Evolutionary conservation across 495 filamentous ascomycete species (phyloP).

Genomic region (Lentithecium fluviatile): DNA sequence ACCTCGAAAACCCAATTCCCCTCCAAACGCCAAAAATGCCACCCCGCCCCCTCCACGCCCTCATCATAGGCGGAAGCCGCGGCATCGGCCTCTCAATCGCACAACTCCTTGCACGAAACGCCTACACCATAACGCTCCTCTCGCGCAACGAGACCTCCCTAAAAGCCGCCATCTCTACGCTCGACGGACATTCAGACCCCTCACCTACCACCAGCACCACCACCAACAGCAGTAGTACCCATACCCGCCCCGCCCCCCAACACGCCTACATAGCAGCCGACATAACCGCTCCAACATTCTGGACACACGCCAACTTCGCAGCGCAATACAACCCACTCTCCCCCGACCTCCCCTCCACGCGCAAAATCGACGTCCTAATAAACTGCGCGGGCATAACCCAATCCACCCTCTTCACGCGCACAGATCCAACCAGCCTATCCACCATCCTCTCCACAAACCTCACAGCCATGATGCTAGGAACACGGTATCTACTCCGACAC

Average conservation of each 20-base stretch:
- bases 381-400: conserved; percentile 75
- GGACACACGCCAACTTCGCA: conserved; percentile 3
- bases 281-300: conserved; percentile 19
- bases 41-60: conserved; percentile 45
- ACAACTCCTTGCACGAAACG: conserved; percentile 58
- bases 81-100: conserved; percentile 72
- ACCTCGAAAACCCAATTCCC: conserved; percentile 3
- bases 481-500: conserved; percentile 54
- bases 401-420: conserved; percentile 55
- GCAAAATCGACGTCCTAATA: conserved; percentile 59
- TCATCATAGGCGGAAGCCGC: conserved; percentile 64
- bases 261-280: conserved; percentile 28
- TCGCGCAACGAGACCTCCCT: conserved; percentile 43
- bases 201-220: not conserved
- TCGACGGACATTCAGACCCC: not conserved
- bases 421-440: conserved; percentile 45
- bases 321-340: too few relatives aligned
- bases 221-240: too few relatives aligned
- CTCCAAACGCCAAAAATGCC: conserved; percentile 1
- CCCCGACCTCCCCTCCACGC: not conserved
- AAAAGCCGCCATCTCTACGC: conserved; percentile 29
- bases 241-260: not conserved
- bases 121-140: conserved; percentile 21
- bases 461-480: conserved; percentile 62
- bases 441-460: conserved; percentile 66